Percentiles rank a stretch among this genome's conserved stretches.
phyloP scores from a whole-genome alignment of 2,329 filamentous ascomycete species.

The Microsporum ferrugineum region DNA sequence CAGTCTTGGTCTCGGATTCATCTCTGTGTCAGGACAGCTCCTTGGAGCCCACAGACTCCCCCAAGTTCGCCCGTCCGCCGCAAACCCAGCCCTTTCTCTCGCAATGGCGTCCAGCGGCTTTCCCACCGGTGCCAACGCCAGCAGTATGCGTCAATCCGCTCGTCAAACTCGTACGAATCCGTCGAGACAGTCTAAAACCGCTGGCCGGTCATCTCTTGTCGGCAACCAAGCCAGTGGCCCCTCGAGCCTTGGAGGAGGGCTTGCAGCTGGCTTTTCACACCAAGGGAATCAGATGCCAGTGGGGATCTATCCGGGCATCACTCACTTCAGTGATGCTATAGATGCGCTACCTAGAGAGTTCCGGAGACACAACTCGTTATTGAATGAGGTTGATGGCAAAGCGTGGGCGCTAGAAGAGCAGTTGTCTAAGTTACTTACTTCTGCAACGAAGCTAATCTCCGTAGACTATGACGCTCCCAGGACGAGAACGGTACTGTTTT shows the following conservation, averaged over 20 bases:
- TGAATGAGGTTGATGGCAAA: constrained; percentile 97
- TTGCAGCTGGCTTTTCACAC: background rate
- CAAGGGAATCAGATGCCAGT: constrained; percentile 27
- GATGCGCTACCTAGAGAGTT: constrained; percentile 88
- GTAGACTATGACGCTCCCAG: constrained; percentile 1
- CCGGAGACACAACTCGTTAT: constrained; percentile 83
- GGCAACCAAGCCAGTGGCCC: background rate
- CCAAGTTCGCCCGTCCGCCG: background rate
- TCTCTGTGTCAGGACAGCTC: background rate
- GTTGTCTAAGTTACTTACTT: constrained; percentile 59
- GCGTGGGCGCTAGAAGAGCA: constrained; percentile 77
- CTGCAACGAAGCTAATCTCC: constrained; percentile 25
- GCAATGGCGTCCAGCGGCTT: constrained; percentile 13
- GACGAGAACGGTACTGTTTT: constrained; percentile 4
- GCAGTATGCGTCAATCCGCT: constrained; percentile 26
- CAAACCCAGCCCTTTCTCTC: background rate
- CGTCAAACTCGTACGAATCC: constrained; percentile 41
- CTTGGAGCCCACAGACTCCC: background rate
- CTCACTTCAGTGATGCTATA: constrained; percentile 80
- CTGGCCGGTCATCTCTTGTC: constrained; percentile 31
- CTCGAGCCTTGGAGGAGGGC: background rate
- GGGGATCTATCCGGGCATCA: constrained; percentile 54
- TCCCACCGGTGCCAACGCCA: constrained; percentile 19
- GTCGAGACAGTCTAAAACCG: constrained; percentile 38
- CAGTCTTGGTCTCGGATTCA: background rate